Conservation (phyloP, 2,329 filamentous ascomycete genomes). For the Paraconiothyrium sp. region DNA sequence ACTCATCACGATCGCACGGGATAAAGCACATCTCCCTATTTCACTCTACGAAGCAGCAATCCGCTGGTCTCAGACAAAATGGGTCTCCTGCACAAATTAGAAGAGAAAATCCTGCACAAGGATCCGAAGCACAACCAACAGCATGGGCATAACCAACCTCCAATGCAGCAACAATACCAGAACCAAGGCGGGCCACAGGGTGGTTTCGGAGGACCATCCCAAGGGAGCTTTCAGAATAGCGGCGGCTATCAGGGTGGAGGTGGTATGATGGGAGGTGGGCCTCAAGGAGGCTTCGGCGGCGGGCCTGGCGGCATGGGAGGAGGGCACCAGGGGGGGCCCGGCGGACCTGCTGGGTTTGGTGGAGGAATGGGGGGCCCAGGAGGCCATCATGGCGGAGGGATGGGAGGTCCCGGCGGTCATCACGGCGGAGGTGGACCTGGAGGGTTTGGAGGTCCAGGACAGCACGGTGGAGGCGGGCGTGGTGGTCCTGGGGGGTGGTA, state of each 20-base stretch:
- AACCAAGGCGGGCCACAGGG: not conserved
- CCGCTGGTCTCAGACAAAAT: not conserved
- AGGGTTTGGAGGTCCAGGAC: not conserved
- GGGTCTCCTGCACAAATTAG: not conserved
- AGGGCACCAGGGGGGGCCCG: not conserved
- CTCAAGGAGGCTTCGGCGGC: not conserved
- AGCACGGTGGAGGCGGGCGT: not conserved
- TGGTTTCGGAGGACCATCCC: not conserved
- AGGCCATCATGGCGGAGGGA: not conserved
- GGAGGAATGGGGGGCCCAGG: not conserved
- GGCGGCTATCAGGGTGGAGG: not conserved
- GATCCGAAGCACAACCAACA: not conserved
- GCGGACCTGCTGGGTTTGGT: not conserved
- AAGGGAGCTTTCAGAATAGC: not conserved
- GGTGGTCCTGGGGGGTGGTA: not conserved
- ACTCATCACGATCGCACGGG: no score
- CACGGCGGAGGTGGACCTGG: not conserved
- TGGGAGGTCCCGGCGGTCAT: not conserved
- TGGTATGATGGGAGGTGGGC: not conserved
- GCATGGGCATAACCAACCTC: not conserved
- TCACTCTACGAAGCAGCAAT: not conserved
- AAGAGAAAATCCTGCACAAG: not conserved
- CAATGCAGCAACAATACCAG: not conserved
- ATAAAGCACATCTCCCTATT: no score
- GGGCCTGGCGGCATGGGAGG: not conserved